Base-by-base conservation (phyloP, 305 asterid species). In the Ajuga reptans region DNA sequence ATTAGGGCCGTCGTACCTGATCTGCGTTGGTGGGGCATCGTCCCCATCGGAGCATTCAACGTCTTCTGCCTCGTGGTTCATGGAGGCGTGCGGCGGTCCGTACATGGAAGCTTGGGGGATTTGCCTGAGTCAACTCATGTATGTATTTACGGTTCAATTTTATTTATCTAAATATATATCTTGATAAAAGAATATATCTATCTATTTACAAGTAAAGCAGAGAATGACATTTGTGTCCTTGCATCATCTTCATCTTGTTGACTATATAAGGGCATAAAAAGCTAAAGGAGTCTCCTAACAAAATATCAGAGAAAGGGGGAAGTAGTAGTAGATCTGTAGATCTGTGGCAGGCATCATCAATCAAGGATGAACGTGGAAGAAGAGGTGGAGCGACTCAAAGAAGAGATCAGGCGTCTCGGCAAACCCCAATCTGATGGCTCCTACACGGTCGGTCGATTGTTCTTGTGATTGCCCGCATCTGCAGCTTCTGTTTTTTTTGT, bases 391-490 rank as follows among this genome's bases (percentile, higher is more conserved):
- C 83, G 83, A 50, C 95, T 92, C 60, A 78, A 75, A 74, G 95
- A 82, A 73, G 98, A 90, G 82, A 92, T 92, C 89, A 79, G 77
- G 61, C 88, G 98, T 66, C 90, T 92, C 56, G 96, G 96, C 73
- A 74, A 76, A 65, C 73, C 75, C 64, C 95, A 90, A 78, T 73
- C 69, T n/a, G 98, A 92, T 84, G 98, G 97, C 72, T 90, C 98
- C 56, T 87, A 82, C 86, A 87, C 83, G 97, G 97, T 90, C 70
- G 9, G 17, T 65, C 9, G n/a, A n/a, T n/a, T n/a, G n/a, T n/a
- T n/a, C n/a, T n/a, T n/a, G n/a, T n/a, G n/a, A n/a, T n/a, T n/a
- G n/a, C n/a, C n/a, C n/a, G n/a, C n/a, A n/a, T n/a, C n/a, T n/a
- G n/a, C n/a, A n/a, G n/a, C n/a, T n/a, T n/a, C n/a, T n/a, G n/a